These are phyloP conservation scores for Porpolomopsis calyptriformis DNA, from an alignment of 768 basidiomycete species.

Conservation along the genomic window DNA sequence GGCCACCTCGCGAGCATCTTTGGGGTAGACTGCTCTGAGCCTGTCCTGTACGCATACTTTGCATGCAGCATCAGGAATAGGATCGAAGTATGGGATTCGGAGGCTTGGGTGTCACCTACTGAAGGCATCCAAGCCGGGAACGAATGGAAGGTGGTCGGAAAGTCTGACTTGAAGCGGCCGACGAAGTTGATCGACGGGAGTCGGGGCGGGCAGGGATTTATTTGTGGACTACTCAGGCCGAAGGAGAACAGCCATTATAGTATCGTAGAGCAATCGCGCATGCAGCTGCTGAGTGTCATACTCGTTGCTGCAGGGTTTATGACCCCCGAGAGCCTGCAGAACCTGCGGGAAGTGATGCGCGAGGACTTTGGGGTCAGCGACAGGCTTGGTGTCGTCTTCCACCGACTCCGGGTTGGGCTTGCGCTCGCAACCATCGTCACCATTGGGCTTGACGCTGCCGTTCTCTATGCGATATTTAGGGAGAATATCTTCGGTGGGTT, in stretches of 20 bases:
- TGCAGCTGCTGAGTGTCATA: conserved; percentile 4
- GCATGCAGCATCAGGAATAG: conserved; percentile 5
- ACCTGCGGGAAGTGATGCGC: conserved; percentile 1
- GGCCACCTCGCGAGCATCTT: conserved; percentile 2
- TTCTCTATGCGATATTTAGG: neutral
- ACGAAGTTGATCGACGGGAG: conserved; percentile 3
- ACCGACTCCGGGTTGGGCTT: neutral
- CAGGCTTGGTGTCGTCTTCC: conserved; percentile 1
- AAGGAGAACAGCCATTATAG: neutral
- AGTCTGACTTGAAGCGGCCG: neutral
- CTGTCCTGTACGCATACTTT: conserved; percentile 4
- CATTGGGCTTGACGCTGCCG: conserved; percentile 5
- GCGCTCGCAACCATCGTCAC: conserved; percentile 11
- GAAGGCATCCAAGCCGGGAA: neutral
- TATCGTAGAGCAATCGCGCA: conserved; percentile 2
- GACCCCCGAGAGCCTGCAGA: neutral
- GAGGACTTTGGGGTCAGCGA: conserved; percentile 4
- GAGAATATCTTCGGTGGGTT: conserved; percentile 1
- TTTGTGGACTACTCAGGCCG: conserved; percentile 1
- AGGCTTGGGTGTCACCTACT: conserved; percentile 3
- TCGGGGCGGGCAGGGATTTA: conserved; percentile 3
- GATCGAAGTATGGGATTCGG: conserved; percentile 3
- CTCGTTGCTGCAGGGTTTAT: conserved; percentile 5
- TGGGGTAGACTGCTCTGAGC: conserved; percentile 3
- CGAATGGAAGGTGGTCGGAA: conserved; percentile 3